These are phyloP conservation scores for Rhodotorula taiwanensis DNA, from an alignment of 768 basidiomycete genomes.

Conservation along the genomic window DNA sequence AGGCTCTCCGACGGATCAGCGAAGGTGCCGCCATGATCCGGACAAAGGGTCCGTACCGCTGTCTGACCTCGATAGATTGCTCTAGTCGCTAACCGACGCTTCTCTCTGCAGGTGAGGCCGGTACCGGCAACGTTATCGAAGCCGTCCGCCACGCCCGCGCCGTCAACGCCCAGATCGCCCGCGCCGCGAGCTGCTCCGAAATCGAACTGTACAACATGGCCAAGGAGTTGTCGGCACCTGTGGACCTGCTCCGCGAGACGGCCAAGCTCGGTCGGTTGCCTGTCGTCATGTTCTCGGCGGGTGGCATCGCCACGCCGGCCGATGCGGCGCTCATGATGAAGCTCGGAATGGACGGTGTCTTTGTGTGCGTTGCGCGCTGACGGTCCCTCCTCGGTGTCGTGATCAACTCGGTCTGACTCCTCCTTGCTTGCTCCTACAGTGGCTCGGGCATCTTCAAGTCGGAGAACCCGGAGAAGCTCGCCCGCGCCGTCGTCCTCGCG, in stretches of 20 bases:
- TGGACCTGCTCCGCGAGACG: slow-evolving; percentile 90
- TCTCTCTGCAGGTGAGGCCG: slow-evolving; percentile 44
- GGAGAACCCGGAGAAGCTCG: slow-evolving; percentile 85
- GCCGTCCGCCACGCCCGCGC: slow-evolving; percentile 88
- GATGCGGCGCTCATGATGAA: slow-evolving; percentile 99
- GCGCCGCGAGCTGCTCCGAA: slow-evolving; percentile 79
- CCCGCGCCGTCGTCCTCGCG: slow-evolving; percentile 91
- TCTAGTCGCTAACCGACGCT: too few relatives aligned
- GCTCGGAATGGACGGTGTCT: slow-evolving; percentile 82
- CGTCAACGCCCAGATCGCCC: slow-evolving; percentile 75
- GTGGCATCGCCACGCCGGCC: slow-evolving; percentile 50
- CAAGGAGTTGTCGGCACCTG: slow-evolving; percentile 83
- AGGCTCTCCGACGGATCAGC: slow-evolving; percentile 89
- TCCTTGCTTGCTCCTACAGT: slow-evolving; percentile 2
- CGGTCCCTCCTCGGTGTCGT: too few relatives aligned
- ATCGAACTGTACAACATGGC: slow-evolving; percentile 91
- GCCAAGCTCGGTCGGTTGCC: slow-evolving; percentile 88
- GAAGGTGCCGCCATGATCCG: slow-evolving; percentile 98
- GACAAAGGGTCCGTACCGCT: slow-evolving; percentile 71
- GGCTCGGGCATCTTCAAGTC: slow-evolving; percentile 98
- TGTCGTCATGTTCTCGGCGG: slow-evolving; percentile 86
- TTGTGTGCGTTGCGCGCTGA: slow-evolving; percentile 61
- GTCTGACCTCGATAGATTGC: too few relatives aligned
- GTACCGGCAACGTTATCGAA: slow-evolving; percentile 50
- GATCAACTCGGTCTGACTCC: background rate